Conservation (phyloP, 1,284 basidiomycete species). For the Moesziomyces parantarcticus region DNA sequence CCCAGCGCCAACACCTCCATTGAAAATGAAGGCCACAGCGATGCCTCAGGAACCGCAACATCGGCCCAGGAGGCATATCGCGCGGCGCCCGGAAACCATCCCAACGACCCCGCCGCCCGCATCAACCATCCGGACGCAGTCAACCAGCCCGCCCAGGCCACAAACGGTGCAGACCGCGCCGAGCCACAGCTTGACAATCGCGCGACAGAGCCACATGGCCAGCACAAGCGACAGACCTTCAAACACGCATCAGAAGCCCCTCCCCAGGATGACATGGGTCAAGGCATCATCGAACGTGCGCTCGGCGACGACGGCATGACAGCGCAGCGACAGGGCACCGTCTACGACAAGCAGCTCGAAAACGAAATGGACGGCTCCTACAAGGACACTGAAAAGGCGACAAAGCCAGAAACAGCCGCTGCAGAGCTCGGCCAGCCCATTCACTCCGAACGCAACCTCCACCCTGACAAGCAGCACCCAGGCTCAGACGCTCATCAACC, state of each 20-base stretch:
- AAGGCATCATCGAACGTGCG: conserved; percentile 41
- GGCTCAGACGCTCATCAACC: conserved; percentile 24
- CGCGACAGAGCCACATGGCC: background rate
- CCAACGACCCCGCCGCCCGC: conserved; percentile 40
- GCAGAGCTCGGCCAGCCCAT: conserved; percentile 35
- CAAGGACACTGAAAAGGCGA: conserved; percentile 22
- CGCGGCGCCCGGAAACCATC: conserved; percentile 48
- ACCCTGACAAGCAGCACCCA: conserved; percentile 8
- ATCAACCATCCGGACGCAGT: conserved; percentile 46
- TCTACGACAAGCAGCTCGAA: conserved; percentile 39
- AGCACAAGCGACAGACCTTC: background rate
- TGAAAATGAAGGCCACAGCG: background rate
- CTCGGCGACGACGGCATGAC: conserved; percentile 40
- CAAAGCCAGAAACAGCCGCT: conserved; percentile 25
- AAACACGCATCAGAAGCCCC: conserved; percentile 4
- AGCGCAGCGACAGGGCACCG: conserved; percentile 38
- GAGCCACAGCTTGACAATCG: conserved; percentile 7
- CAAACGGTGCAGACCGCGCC: background rate
- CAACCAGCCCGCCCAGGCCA: background rate
- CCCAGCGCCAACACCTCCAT: background rate
- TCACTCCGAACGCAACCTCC: conserved; percentile 35
- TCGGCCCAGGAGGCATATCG: conserved; percentile 16
- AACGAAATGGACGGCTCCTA: conserved; percentile 44
- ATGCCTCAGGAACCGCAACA: background rate
- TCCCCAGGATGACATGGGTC: conserved; percentile 35